These are phyloP conservation scores for Candida parachauliodes DNA, from an alignment of 805 yeast genomes.

Conservation along the genomic window DNA sequence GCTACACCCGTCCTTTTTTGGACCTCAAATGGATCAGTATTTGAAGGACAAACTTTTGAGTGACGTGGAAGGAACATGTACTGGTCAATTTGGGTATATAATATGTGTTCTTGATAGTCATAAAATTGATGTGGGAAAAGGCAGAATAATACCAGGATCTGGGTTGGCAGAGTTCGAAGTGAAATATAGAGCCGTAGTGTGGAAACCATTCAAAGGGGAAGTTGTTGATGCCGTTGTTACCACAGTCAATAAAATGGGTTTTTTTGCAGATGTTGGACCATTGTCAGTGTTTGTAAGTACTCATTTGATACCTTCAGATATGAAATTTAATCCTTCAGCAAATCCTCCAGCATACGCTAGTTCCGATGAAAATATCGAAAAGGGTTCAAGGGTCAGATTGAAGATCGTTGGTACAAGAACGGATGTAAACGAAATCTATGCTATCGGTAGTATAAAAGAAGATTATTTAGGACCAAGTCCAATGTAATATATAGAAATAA, in stretches of 20 bases:
- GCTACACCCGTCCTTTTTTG: slow-evolving; percentile 95
- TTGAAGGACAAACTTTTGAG: slow-evolving; percentile 83
- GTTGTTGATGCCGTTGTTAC: slow-evolving; percentile 97
- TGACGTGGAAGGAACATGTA: slow-evolving; percentile 98
- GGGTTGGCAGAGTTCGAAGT: slow-evolving; percentile 97
- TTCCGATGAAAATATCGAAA: slow-evolving; percentile 91
- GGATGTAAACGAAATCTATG: slow-evolving; percentile 95
- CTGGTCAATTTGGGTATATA: slow-evolving; percentile 97
- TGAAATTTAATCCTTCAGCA: slow-evolving; percentile 90
- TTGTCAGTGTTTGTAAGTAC: slow-evolving; percentile 91
- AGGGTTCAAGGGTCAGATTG: slow-evolving; percentile 89
- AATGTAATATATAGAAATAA: slow-evolving; percentile 18
- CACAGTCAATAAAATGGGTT: slow-evolving; percentile 90
- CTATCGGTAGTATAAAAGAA: slow-evolving; percentile 96
- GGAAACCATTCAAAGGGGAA: slow-evolving; percentile 98
- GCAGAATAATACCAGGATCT: slow-evolving; percentile 82
- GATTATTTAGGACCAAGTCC: slow-evolving; percentile 88
- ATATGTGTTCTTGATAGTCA: slow-evolving; percentile 93
- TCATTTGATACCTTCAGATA: slow-evolving; percentile 90
- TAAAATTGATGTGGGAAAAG: slow-evolving; percentile 93
- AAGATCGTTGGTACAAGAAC: slow-evolving; percentile 97
- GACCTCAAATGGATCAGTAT: slow-evolving; percentile 95
- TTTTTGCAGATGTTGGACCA: slow-evolving; percentile 98
- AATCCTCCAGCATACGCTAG: slow-evolving; percentile 98
- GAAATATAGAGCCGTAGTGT: slow-evolving; percentile 92